phyloP scores from a whole-genome alignment of 257 asterid species.

The Asclepias syriaca region DNA sequence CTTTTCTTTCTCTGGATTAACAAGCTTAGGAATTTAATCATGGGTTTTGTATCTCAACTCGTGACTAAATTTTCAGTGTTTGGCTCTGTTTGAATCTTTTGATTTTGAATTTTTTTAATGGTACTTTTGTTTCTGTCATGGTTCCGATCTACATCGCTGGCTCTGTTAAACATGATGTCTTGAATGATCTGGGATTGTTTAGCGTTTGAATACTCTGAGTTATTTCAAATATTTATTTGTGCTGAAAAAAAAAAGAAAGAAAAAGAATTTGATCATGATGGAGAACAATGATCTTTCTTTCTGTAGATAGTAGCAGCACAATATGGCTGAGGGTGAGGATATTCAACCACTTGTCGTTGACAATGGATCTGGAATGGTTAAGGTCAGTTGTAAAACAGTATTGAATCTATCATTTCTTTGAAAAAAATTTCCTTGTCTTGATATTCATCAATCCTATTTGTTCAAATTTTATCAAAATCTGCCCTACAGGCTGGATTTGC shows the following conservation, averaged over 20 bases:
- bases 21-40: background rate
- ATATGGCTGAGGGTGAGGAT: constrained; percentile 39
- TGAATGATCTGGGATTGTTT: background rate
- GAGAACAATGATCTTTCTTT: background rate
- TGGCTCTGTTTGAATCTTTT: background rate
- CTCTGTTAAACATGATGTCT: background rate
- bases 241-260: background rate
- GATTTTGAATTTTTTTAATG: background rate
- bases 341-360: constrained; percentile 43
- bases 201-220: no score
- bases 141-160: background rate
- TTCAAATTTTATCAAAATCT: background rate
- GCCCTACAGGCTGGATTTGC: constrained; percentile 38
- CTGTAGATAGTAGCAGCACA: background rate
- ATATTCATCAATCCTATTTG: background rate
- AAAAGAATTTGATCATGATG: background rate
- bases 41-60: background rate
- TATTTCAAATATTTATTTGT: background rate
- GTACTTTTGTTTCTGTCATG: background rate
- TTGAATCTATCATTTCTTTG: background rate
- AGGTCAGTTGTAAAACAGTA: constrained; percentile 17
- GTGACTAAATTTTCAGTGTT: background rate
- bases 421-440: background rate
- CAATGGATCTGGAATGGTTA: constrained; percentile 44
- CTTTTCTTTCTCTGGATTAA: background rate